These are phyloP conservation scores for Orbilia ellipsospora DNA, from an alignment of 2,329 filamentous ascomycete genomes.

Conservation along the genomic window DNA sequence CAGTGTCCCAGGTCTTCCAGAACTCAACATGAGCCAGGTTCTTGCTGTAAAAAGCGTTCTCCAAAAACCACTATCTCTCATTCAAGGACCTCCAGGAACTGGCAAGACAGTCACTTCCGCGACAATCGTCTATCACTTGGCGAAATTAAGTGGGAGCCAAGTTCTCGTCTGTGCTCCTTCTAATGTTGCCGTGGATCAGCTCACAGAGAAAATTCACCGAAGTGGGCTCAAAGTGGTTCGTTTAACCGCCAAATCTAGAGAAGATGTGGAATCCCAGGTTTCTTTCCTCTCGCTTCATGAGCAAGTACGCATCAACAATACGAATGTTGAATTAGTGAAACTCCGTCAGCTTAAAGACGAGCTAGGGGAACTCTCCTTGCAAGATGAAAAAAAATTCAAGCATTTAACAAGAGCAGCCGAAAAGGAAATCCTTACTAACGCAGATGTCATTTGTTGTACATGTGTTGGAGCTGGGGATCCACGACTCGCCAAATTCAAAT, in stretches of 20 bases:
- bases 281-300: constrained; percentile 95
- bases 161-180: constrained; percentile 97
- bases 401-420: constrained; percentile 93
- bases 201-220: constrained; percentile 94
- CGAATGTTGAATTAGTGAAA: constrained; percentile 91
- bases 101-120: constrained; percentile 99
- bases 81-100: constrained; percentile 95
- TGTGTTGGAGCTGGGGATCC: constrained; percentile 98
- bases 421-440: constrained; percentile 91
- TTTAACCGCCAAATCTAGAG: constrained; percentile 97
- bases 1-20: constrained; percentile 90
- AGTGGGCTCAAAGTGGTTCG: constrained; percentile 97
- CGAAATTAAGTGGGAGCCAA: constrained; percentile 93
- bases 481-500: constrained; percentile 95
- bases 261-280: constrained; percentile 98
- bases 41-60: constrained; percentile 95
- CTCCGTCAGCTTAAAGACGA: constrained; percentile 92
- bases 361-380: constrained; percentile 87
- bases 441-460: constrained; percentile 98
- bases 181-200: constrained; percentile 97
- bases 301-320: constrained; percentile 97
- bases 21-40: constrained; percentile 94
- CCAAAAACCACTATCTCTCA: constrained; percentile 91
- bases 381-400: constrained; percentile 99
- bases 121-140: constrained; percentile 97